Evolutionary conservation across 306 rosid species (phyloP).

Genomic region (Trifolium fragiferum): DNA sequence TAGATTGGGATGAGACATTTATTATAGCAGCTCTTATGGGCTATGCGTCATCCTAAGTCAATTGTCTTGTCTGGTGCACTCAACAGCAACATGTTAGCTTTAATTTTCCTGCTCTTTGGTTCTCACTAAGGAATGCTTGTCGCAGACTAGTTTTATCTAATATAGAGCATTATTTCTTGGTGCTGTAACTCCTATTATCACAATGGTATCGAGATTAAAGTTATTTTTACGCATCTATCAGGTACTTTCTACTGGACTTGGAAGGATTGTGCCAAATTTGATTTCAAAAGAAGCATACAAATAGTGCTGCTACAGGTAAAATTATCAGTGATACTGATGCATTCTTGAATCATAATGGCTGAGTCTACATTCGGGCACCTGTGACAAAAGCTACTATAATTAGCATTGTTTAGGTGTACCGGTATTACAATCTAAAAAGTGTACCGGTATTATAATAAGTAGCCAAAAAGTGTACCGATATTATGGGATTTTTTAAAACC

Average conservation of each 20-base stretch:
- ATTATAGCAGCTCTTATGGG: slow-evolving; percentile 99
- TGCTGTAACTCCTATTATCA: slow-evolving; percentile 41
- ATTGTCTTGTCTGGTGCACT: slow-evolving; percentile 93
- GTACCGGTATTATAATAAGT: too few species aligned
- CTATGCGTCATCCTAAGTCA: slow-evolving; percentile 99
- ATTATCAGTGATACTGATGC: slow-evolving; percentile 17
- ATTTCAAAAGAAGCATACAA: slow-evolving; percentile 98
- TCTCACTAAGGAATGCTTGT: slow-evolving; percentile 36
- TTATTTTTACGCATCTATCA: slow-evolving; percentile 54
- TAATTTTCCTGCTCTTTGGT: slow-evolving; percentile 13
- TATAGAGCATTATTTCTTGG: slow-evolving; percentile 32
- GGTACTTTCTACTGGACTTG: slow-evolving; percentile 98
- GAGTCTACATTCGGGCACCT: slow-evolving; percentile 2
- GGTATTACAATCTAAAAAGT: too few species aligned
- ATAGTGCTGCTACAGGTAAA: slow-evolving; percentile 97
- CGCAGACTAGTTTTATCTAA: slow-evolving; percentile 38
- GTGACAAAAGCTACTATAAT: slow-evolving; percentile 9
- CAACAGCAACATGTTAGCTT: neutral
- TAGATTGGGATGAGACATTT: slow-evolving; percentile 99
- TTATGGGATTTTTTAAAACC: too few species aligned
- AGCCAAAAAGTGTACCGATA: too few species aligned
- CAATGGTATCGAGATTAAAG: slow-evolving; percentile 42
- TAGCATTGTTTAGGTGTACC: neutral
- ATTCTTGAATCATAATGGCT: neutral
- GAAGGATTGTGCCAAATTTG: slow-evolving; percentile 98